These are phyloP conservation scores for Chytriomyces hyalinus DNA, from an alignment of 192 early-diverging fungal genomes.

Conservation along the genomic window DNA sequence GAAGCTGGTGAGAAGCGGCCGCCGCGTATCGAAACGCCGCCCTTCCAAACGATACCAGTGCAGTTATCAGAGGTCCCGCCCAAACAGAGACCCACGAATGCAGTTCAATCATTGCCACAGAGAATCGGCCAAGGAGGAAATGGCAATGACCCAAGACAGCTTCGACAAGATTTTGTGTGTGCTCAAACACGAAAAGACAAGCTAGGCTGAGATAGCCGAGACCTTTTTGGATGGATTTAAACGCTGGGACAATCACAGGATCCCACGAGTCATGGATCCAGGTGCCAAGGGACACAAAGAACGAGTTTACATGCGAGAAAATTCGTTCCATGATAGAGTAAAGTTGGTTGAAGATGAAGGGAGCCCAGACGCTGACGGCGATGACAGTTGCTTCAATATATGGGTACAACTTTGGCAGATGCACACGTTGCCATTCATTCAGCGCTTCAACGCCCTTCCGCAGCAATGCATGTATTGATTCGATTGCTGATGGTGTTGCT, in stretches of 20 bases:
- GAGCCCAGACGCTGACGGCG: neutral
- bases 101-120: too few species aligned
- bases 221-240: neutral
- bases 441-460: neutral
- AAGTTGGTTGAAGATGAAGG: neutral
- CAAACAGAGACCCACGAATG: too few species aligned
- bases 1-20: too few species aligned
- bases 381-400: neutral
- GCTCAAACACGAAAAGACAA: too few species aligned
- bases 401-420: conserved; percentile 1
- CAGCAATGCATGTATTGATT: neutral
- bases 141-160: too few species aligned
- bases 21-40: too few species aligned
- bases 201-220: too few species aligned
- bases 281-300: neutral
- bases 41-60: too few species aligned
- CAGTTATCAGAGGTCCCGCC: too few species aligned
- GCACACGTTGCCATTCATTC: neutral
- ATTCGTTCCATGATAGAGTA: neutral
- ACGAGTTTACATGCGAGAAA: neutral
- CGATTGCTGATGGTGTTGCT: neutral
- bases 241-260: conserved; percentile 22
- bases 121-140: too few species aligned
- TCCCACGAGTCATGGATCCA: conserved; percentile 28
- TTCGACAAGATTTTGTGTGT: too few species aligned